phyloP scores from a whole-genome alignment of 768 basidiomycete species.

The Russula ochroleuca region DNA sequence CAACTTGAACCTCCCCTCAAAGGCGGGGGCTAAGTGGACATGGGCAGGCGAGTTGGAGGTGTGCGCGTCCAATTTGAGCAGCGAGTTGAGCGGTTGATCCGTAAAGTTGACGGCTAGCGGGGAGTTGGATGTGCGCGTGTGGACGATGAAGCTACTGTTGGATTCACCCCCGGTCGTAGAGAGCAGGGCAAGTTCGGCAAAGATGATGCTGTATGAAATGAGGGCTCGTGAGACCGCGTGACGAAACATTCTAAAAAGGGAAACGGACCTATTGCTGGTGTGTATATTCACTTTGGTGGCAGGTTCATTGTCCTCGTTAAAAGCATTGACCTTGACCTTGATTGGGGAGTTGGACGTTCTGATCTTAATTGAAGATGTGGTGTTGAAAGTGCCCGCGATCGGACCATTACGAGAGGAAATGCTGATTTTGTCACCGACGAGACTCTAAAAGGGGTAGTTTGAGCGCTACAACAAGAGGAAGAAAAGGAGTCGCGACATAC shows the following conservation, averaged over 20 bases:
- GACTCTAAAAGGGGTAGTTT: background rate
- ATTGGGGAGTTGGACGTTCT: conserved; percentile 16
- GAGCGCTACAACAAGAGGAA: background rate
- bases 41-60: conserved; percentile 19
- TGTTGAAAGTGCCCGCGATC: conserved; percentile 20
- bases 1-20: conserved; percentile 16
- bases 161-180: conserved; percentile 5
- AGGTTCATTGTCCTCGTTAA: background rate
- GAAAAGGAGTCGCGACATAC: background rate
- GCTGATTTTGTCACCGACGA: conserved; percentile 9
- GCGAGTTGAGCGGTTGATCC: conserved; percentile 4
- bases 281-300: conserved; percentile 8
- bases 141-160: conserved; percentile 6
- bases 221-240: background rate
- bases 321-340: conserved; percentile 15
- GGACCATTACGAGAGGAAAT: conserved; percentile 10
- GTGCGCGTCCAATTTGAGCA: conserved; percentile 6
- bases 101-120: conserved; percentile 11
- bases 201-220: background rate
- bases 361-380: conserved; percentile 1
- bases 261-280: conserved; percentile 19
- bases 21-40: conserved; percentile 15
- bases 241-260: too few species aligned
- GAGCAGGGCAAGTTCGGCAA: background rate
- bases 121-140: conserved; percentile 12